Evolutionary conservation across 179 eudicot genomes (phyloP).

Genomic region (Patellifolia procumbens): DNA sequence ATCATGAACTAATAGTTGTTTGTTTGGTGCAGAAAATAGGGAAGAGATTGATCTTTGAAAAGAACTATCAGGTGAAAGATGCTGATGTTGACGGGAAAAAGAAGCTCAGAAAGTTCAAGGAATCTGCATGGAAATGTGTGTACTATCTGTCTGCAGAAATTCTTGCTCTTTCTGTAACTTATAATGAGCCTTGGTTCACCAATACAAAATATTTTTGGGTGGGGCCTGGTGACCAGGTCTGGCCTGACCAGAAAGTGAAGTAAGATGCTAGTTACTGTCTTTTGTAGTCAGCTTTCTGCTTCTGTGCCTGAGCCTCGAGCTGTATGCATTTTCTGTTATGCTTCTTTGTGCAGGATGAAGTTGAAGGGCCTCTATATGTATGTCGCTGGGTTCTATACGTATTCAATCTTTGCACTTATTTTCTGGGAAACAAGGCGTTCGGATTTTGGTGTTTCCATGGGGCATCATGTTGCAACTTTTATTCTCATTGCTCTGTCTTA

Average conservation of each 20-base stretch:
- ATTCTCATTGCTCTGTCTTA: conserved; percentile 75
- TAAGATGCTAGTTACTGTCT: conserved; percentile 38
- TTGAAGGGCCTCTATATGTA: conserved; percentile 88
- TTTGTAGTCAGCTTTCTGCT: not conserved
- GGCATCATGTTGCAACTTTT: conserved; percentile 83
- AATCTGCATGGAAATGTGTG: conserved; percentile 95
- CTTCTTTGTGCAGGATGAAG: conserved; percentile 58
- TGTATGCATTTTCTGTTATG: conserved; percentile 1
- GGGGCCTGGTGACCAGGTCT: conserved; percentile 89
- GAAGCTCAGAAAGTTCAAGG: conserved; percentile 87
- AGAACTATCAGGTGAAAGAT: conserved; percentile 41
- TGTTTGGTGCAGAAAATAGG: conserved; percentile 71
- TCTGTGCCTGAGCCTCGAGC: not conserved
- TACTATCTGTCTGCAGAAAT: conserved; percentile 91
- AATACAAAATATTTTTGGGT: conserved; percentile 72
- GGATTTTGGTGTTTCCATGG: conserved; percentile 97
- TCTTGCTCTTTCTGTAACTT: conserved; percentile 71
- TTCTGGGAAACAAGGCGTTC: conserved; percentile 98
- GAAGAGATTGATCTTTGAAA: conserved; percentile 62
- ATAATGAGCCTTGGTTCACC: conserved; percentile 88
- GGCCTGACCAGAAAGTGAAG: conserved; percentile 92
- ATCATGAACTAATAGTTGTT: not conserved
- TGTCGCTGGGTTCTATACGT: conserved; percentile 86
- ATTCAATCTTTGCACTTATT: conserved; percentile 87
- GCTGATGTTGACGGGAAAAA: conserved; percentile 49